Conservation (phyloP, 2,329 filamentous ascomycete species). For the Fusarium anthophilum region DNA sequence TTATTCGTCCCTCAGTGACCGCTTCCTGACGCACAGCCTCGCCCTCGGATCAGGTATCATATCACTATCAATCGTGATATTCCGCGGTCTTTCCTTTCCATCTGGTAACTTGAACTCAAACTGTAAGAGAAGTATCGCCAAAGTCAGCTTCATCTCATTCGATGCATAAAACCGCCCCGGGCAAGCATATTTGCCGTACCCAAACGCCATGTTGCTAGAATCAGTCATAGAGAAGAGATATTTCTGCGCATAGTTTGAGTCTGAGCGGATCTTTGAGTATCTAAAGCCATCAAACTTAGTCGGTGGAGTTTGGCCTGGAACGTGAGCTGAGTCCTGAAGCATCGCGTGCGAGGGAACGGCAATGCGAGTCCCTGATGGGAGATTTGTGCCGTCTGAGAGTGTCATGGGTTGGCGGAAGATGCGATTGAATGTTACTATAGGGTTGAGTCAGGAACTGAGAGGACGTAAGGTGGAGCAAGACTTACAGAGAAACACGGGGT, state of each 20-base stretch:
- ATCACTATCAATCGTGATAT: background rate
- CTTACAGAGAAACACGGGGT: background rate
- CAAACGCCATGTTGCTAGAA: background rate
- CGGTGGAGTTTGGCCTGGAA: background rate
- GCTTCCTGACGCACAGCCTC: background rate
- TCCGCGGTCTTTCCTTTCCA: background rate
- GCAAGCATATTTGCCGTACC: background rate
- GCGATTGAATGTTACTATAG: background rate
- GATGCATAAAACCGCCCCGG: background rate
- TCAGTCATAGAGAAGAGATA: background rate
- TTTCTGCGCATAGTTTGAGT: background rate
- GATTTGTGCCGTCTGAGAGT: background rate
- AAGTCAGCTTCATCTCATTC: background rate
- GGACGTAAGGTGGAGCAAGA: rapidly evolving
- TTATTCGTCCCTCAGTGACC: background rate
- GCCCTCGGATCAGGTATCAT: background rate
- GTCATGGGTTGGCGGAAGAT: background rate
- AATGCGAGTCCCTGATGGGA: background rate
- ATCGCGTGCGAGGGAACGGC: background rate
- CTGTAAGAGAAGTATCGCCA: background rate
- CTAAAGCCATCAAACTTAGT: background rate
- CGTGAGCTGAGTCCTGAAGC: background rate
- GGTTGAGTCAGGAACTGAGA: rapidly evolving
- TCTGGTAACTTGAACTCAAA: background rate
- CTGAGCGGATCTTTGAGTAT: background rate